Percentiles rank a stretch among this genome's conserved stretches.
Conservation (phyloP, 495 filamentous ascomycete species). For the Neurospora sp. region DNA sequence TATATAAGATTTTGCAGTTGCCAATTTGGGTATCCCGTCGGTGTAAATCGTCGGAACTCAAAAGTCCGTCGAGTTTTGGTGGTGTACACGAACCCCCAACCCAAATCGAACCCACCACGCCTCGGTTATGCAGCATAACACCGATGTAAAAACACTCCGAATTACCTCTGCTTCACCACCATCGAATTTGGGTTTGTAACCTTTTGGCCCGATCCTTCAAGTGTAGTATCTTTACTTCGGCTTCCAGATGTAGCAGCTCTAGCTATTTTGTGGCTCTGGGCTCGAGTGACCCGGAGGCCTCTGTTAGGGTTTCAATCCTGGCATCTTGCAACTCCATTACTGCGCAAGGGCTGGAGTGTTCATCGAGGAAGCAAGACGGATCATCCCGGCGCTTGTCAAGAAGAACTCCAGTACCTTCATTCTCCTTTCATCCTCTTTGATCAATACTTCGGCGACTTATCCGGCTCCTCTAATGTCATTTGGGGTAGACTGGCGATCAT, state of each 20-base stretch:
- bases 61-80: background rate
- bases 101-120: background rate
- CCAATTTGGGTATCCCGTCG: background rate
- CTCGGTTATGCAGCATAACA: background rate
- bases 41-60: background rate
- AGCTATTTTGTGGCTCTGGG: background rate
- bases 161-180: background rate
- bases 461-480: background rate
- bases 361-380: background rate
- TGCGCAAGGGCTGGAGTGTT: background rate
- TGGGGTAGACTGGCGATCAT: background rate
- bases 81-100: background rate
- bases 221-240: background rate
- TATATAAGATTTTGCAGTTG: background rate
- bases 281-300: background rate
- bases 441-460: background rate
- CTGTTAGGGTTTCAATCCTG: background rate
- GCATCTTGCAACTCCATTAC: background rate
- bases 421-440: background rate
- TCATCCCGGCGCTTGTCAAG: background rate
- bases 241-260: too few relatives aligned
- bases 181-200: background rate
- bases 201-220: too few relatives aligned
- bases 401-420: background rate
- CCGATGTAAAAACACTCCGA: background rate